Evolutionary conservation across 306 rosid species (phyloP).

Genomic region (Myrica gale): DNA sequence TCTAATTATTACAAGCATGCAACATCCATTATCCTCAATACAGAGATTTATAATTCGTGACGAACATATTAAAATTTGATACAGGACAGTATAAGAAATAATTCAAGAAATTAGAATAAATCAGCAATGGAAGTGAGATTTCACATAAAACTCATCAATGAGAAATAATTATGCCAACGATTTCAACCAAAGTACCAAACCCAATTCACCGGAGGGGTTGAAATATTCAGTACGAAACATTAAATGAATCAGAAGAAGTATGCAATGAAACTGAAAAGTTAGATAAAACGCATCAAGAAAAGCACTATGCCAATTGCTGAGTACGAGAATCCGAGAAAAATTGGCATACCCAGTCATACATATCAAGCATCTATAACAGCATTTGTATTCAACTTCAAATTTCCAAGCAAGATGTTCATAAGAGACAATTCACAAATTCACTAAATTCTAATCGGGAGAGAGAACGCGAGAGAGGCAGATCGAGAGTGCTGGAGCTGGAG

Average conservation of each 20-base stretch:
- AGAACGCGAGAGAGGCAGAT: no score
- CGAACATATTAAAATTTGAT: neutral
- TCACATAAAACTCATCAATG: neutral
- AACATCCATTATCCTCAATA: neutral
- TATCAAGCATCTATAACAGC: no score
- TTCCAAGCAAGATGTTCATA: no score
- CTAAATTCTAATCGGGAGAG: no score
- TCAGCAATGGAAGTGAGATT: neutral
- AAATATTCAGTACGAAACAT: neutral
- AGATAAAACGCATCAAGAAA: neutral
- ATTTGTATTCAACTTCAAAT: no score
- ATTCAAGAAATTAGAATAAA: neutral
- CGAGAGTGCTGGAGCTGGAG: no score
- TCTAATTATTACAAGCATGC: neutral
- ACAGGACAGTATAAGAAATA: neutral
- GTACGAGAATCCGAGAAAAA: no score
- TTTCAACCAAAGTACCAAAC: neutral
- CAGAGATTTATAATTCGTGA: neutral
- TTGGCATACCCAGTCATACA: no score
- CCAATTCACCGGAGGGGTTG: neutral
- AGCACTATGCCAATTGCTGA: neutral
- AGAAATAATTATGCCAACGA: neutral
- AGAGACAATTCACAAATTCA: no score
- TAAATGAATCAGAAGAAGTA: neutral
- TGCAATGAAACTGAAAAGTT: neutral